Base-by-base conservation (phyloP, 2,329 filamentous ascomycete species). In the Alternaria triticina region DNA sequence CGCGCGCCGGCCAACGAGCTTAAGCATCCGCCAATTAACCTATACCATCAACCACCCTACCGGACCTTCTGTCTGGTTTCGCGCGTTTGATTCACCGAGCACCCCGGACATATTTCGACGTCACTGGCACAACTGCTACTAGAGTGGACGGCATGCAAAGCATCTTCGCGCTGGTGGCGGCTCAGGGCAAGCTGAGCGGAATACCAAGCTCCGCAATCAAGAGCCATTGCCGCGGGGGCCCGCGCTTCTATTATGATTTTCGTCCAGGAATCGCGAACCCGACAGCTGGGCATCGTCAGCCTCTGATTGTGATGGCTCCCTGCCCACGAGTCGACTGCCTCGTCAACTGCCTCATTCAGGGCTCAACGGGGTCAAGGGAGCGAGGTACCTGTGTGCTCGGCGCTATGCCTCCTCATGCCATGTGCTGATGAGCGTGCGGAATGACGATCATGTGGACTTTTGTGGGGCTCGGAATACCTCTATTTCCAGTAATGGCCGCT, bases 251-350 rank as follows among this genome's bases (percentile, higher is more conserved):
- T 62, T 71, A 72, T 74, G 74, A 77, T 75, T 74, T 77, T 70
- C 71, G 66, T 66, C 68, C 65, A 68, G 70, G 69, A 33, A 66
- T 57, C 57, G 69, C 69, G 68, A 70, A 72, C 70, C 75, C 65
- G 72, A 71, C 70, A 65, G 60, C 65, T 74, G 70, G 73, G 71
- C 44, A 57, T 20, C 28, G 47, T 63, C 69, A 72, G 70, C 67
- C 70, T 71, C 70, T 69, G 71, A 65, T 73, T 71, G 75, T 76
- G 73, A 77, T 73, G 74, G 61, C 47, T 50, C 40, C 59, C 68
- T 71, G 70, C 62, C 68, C 70, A 69, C 72, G 70, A 73, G 58
- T 49, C 25, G 36, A 52, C 64, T 47, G 68, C 36, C 36, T 68
- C 70, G 70, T 54, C 70, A 64, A 51, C 28, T 59, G 25, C 28